Percentiles rank a stretch among this genome's conserved stretches.
Conservation (phyloP, 2,329 filamentous ascomycete genomes). For the Claviceps capensis region DNA sequence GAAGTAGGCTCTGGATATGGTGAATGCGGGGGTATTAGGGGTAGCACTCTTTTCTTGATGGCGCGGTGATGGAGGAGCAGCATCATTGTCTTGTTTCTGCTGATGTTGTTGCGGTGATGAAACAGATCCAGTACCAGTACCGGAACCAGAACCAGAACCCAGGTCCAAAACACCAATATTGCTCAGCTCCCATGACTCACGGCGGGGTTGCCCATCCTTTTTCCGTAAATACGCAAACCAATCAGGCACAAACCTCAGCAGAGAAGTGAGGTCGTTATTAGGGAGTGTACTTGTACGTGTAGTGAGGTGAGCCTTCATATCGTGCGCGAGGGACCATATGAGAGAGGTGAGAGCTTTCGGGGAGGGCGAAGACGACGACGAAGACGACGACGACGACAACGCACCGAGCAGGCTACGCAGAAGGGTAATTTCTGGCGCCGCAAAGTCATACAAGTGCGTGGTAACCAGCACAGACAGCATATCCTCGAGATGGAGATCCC, state of each 20-base stretch:
- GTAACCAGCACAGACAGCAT: conserved; percentile 29
- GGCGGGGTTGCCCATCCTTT: conserved; percentile 28
- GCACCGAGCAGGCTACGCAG: conserved; percentile 10
- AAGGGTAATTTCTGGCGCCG: conserved; percentile 10
- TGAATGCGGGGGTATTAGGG: conserved; percentile 13
- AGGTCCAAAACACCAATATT: conserved; percentile 31
- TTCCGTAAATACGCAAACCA: conserved; percentile 26
- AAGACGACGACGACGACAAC: not conserved
- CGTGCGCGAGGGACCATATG: conserved; percentile 29
- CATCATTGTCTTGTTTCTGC: conserved; percentile 4
- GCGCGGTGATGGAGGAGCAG: not conserved
- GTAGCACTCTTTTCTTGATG: not conserved
- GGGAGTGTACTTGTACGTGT: conserved; percentile 21
- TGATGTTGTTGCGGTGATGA: too few relatives aligned
- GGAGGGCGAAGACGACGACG: not conserved
- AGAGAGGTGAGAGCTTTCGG: conserved; percentile 11
- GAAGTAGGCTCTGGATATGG: conserved; percentile 32
- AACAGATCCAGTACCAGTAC: too few relatives aligned
- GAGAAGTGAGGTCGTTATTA: conserved; percentile 27
- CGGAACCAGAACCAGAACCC: too few relatives aligned
- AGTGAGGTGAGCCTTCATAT: conserved; percentile 22
- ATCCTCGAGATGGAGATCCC: conserved; percentile 12
- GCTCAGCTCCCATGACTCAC: conserved; percentile 35
- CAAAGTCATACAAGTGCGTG: conserved; percentile 18
- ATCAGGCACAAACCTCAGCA: conserved; percentile 30